These are phyloP conservation scores for Magnolia kwangsiensis DNA, from an alignment of 164 flowering plant species.

Conservation along the genomic window DNA sequence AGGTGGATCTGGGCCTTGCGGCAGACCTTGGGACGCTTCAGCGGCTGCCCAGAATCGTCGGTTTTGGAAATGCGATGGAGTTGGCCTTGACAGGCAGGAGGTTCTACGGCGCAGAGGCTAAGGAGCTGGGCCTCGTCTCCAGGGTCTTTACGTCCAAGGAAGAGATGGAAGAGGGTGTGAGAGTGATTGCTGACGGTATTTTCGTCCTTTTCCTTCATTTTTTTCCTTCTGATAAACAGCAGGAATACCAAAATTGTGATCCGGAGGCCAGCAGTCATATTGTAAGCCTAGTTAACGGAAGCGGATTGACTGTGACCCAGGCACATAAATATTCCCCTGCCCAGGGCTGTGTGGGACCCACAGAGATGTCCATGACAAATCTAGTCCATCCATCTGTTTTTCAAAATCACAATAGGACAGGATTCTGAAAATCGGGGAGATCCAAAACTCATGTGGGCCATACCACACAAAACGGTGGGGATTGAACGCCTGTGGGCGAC, in stretches of 20 bases:
- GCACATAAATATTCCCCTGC: too few species aligned
- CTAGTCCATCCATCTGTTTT: too few species aligned
- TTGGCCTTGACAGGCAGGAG: constrained; percentile 73
- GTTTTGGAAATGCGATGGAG: constrained; percentile 74
- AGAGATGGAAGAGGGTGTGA: constrained; percentile 52
- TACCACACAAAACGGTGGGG: too few species aligned
- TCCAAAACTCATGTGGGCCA: too few species aligned
- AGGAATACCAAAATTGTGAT: background rate
- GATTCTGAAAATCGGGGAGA: too few species aligned
- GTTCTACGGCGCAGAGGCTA: constrained; percentile 66
- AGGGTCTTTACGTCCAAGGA: constrained; percentile 47
- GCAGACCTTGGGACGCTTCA: constrained; percentile 91
- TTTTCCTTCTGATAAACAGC: background rate
- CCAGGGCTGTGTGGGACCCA: too few species aligned
- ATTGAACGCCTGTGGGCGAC: too few species aligned
- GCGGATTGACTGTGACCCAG: background rate
- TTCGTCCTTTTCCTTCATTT: background rate
- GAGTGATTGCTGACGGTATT: constrained; percentile 61
- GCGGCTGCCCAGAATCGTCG: constrained; percentile 81
- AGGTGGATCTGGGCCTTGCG: constrained; percentile 74
- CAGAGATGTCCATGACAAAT: too few species aligned
- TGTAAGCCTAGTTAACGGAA: background rate
- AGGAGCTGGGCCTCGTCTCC: constrained; percentile 67
- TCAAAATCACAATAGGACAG: too few species aligned
- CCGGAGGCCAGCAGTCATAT: background rate